These are phyloP conservation scores for Boletus edulis DNA, from an alignment of 768 basidiomycete genomes.

Conservation along the genomic window DNA sequence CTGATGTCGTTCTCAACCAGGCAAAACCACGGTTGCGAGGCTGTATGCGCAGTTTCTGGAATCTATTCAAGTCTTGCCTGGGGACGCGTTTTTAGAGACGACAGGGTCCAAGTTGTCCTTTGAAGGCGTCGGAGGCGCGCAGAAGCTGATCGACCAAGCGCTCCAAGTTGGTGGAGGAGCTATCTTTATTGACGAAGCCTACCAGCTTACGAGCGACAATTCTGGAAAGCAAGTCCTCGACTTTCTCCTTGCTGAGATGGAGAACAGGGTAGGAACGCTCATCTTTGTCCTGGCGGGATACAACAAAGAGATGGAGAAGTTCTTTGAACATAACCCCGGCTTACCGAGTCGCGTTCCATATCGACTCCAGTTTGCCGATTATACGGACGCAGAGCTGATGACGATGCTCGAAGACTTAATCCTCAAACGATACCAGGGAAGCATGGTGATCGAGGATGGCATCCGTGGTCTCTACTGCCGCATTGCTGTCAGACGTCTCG, in stretches of 20 bases:
- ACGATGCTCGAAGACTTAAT: constrained; percentile 51
- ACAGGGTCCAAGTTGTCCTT: constrained; percentile 58
- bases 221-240: constrained; percentile 61
- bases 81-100: constrained; percentile 55
- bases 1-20: not conserved
- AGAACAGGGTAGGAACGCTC: constrained; percentile 60
- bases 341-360: constrained; percentile 67
- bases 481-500: constrained; percentile 21
- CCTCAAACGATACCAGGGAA: constrained; percentile 43
- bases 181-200: constrained; percentile 72
- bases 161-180: constrained; percentile 57
- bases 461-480: constrained; percentile 51
- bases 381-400: constrained; percentile 54
- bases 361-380: constrained; percentile 57
- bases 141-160: constrained; percentile 40
- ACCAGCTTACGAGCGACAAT: constrained; percentile 52
- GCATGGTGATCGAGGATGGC: constrained; percentile 57
- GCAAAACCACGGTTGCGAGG: constrained; percentile 38
- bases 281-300: constrained; percentile 75
- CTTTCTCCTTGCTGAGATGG: constrained; percentile 72
- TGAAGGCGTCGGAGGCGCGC: constrained; percentile 45
- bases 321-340: constrained; percentile 76
- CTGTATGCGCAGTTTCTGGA: constrained; percentile 61
- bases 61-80: constrained; percentile 53
- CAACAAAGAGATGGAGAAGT: constrained; percentile 69